phyloP scores from a whole-genome alignment of 176 grass and related monocot species.

The Poa pratensis region DNA sequence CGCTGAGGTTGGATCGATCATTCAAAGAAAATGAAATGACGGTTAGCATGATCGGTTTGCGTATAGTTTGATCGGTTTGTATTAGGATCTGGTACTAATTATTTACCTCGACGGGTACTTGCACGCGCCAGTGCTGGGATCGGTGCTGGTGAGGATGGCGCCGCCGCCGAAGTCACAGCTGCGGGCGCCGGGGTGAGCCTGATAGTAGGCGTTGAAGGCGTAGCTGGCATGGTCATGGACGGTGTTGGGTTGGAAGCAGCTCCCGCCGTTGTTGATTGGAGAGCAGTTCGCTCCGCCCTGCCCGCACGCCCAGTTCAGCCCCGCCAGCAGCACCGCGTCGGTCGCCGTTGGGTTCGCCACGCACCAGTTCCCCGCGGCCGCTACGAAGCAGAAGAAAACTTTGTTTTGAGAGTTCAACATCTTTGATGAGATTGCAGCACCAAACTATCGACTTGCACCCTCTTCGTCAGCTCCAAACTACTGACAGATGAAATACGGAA shows the following conservation, averaged over 20 bases:
- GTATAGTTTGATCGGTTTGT: neutral
- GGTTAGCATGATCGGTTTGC: neutral
- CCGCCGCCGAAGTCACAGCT: neutral
- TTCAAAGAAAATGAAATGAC: neutral
- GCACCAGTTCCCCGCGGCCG: neutral
- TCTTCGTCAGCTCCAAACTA: neutral
- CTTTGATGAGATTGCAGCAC: neutral
- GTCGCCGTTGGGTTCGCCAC: neutral
- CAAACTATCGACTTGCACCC: too few relatives aligned
- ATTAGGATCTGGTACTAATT: neutral
- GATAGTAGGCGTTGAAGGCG: neutral
- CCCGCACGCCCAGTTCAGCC: conserved; percentile 70
- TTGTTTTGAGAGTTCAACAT: neutral
- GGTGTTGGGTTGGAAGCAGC: conserved; percentile 58
- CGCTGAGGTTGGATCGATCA: too few relatives aligned
- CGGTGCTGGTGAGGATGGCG: neutral
- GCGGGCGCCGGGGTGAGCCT: neutral
- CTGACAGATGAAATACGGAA: neutral
- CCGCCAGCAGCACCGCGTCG: conserved; percentile 52
- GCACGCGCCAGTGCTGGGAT: neutral
- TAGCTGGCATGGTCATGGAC: conserved; percentile 20
- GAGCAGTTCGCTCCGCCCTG: conserved; percentile 59
- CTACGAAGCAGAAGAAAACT: neutral
- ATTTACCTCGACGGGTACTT: neutral
- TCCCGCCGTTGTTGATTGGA: conserved; percentile 47